phyloP scores from a whole-genome alignment of 768 basidiomycete species.

The Tylopilus plumbeoviolaceoides region DNA sequence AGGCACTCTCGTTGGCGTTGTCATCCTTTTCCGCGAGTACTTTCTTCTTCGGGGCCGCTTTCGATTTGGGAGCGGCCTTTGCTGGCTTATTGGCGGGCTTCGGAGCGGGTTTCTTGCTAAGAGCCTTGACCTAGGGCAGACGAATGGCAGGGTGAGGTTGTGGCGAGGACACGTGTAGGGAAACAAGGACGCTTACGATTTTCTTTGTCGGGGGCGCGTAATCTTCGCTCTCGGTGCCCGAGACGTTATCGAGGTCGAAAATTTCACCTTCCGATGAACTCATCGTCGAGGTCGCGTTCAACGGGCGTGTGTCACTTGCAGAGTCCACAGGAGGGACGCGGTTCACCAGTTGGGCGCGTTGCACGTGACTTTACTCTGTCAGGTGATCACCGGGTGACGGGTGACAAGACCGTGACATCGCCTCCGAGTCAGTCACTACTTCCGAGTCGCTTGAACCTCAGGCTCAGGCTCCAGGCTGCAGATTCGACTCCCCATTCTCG shows the following conservation, averaged over 20 bases:
- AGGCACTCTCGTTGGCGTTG: constrained; percentile 48
- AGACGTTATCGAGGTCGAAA: constrained; percentile 56
- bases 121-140: constrained; percentile 27
- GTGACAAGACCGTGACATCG: no score
- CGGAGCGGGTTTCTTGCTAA: constrained; percentile 37
- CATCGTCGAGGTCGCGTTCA: constrained; percentile 40
- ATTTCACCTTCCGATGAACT: constrained; percentile 72
- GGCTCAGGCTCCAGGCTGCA: no score
- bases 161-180: constrained; percentile 1
- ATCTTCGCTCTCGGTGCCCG: constrained; percentile 62
- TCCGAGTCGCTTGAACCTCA: no score
- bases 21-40: constrained; percentile 62
- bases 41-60: constrained; percentile 63
- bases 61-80: constrained; percentile 48
- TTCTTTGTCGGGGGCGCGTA: constrained; percentile 62
- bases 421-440: no score
- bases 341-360: constrained; percentile 10
- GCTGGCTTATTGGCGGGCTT: constrained; percentile 41
- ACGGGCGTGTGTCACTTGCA: neutral
- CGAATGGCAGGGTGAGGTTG: constrained; percentile 17
- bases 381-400: no score
- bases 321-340: no score
- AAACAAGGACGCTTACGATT: constrained; percentile 24
- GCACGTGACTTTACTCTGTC: constrained; percentile 12
- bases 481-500: neutral